Base-by-base conservation (phyloP, 208 protist species). In the Vickermania ingenoplastis region DNA sequence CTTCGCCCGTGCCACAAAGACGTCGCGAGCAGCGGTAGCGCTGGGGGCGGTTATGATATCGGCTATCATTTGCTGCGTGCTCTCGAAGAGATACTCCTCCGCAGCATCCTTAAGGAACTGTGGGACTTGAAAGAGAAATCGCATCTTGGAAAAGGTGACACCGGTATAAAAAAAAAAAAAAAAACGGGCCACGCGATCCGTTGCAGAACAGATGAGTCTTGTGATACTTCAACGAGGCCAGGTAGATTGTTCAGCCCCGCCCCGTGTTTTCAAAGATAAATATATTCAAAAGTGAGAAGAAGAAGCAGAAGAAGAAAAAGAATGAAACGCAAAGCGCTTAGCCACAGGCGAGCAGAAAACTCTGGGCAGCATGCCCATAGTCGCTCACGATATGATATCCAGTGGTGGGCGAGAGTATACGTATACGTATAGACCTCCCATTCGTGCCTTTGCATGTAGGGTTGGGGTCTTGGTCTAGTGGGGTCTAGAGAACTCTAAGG, bases 21-120 rank as follows among this genome's bases (percentile, higher is more conserved):
- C 41, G 54, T 69, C 58, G 0, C 64, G 69, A 1, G 65, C 71
- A n/a, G 73, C 72, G 3, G 65, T 69, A 31, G 74, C 53, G 14
- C 66, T 62, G 45, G 70, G 63, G 7, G 77, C 69, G 29, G 61
- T 5, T 21, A 79, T 41, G 4, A 64, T 73, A 23, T 76, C 56
- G n/a, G 56, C 59, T 1, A 71, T 60, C 2, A 65, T 30, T 7
- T 62, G 65, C 7, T 71, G 11, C 11, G 77, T 83, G 31, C 69
- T 61, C 56, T 75, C 70, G 48, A 73, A 73, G 4, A 79, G 63
- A 62, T 77, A 75, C 55, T 63, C 29, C 28, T 64, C 64, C 11
- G 67, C 73, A 11, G 77, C 21, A 1, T 57, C 50, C 31, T 52
- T 63, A 5, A 71, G 28, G 53, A 56, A 59, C 51, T 28, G 36